Base-by-base conservation (phyloP, 345 rosid genomes). In the Pseudoturritis turrita region DNA sequence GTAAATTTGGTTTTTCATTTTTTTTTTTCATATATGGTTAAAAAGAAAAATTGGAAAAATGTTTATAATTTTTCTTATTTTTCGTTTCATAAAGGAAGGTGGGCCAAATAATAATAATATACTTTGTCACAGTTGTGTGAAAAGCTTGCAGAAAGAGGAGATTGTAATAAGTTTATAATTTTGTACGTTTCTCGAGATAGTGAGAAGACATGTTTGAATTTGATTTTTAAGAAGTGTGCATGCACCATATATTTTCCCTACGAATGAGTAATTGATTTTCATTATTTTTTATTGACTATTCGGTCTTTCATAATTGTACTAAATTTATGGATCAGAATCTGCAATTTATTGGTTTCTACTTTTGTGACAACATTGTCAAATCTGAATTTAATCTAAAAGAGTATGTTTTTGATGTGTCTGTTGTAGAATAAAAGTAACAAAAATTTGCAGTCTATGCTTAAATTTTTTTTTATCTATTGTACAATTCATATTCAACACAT, bases 161-260 rank as follows among this genome's bases (percentile, higher is more conserved):
- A 67, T 26, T 47, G 18, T 18, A n/a, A 15, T 35, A 35, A 68
- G 74, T 52, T 52, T 64, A 55, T 56, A 73, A 64, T 45, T 73
- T 65, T 75, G 79, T 68, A 68, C 69, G 78, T 68, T 75, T 68
- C 79, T 75, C 79, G 70, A 75, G 79, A 75, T 75, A 75, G 41
- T 61, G 70, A 75, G 79, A 68, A 75, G 74, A 61, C 79, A 75
- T 75, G 74, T 75, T 68, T 68, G 66, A 65, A 73, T 73, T 65
- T 14, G 66, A 19, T 56, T 74, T 74, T 33, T 33, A n/a, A n/a
- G n/a, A n/a, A n/a, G 37, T 40, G 52, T 73, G 71, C 71, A 73
- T 64, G 50, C 65, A 72, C 35, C 19, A 62, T 62, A 14, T 73
- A 56, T 70, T 59, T 39, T 28, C 51, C 43, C 68, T 70, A 37